Conservation (phyloP, 2,329 filamentous ascomycete genomes). For the Coleophoma crateriformis region DNA sequence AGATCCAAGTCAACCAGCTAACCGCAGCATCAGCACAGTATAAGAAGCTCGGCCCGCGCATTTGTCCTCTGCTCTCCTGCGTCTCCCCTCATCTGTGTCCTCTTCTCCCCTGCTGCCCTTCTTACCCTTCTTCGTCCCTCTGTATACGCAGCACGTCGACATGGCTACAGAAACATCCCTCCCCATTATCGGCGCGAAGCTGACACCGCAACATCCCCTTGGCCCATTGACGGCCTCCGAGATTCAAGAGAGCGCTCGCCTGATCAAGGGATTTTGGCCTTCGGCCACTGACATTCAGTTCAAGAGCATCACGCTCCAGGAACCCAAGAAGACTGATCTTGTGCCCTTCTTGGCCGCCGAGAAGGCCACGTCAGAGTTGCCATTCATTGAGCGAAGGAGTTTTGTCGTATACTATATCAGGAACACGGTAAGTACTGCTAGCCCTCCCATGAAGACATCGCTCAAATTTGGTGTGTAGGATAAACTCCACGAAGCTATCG, state of each 20-base stretch:
- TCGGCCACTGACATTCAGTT: constrained; percentile 50
- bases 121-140: too few species aligned
- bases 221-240: constrained; percentile 53
- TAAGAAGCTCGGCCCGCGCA: too few species aligned
- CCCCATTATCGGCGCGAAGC: constrained; percentile 15
- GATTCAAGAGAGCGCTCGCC: constrained; percentile 42
- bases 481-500: constrained; percentile 56
- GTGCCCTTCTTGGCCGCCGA: constrained; percentile 44
- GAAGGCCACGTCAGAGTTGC: constrained; percentile 32
- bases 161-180: constrained; percentile 22
- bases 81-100: too few species aligned
- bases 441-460: too few species aligned
- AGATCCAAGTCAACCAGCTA: too few species aligned
- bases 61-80: too few species aligned
- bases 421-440: constrained; percentile 44
- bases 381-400: constrained; percentile 40
- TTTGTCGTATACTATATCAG: constrained; percentile 54
- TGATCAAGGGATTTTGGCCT: constrained; percentile 51
- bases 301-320: constrained; percentile 55
- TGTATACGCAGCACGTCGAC: background rate
- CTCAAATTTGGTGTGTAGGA: constrained; percentile 31
- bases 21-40: too few species aligned
- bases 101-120: too few species aligned
- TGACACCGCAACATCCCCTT: constrained; percentile 43
- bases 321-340: constrained; percentile 48